Evolutionary conservation across 2,329 filamentous ascomycete species (phyloP), one percentile per base, ranked within the genome.

Genomic region (Colletotrichum sp.): DNA sequence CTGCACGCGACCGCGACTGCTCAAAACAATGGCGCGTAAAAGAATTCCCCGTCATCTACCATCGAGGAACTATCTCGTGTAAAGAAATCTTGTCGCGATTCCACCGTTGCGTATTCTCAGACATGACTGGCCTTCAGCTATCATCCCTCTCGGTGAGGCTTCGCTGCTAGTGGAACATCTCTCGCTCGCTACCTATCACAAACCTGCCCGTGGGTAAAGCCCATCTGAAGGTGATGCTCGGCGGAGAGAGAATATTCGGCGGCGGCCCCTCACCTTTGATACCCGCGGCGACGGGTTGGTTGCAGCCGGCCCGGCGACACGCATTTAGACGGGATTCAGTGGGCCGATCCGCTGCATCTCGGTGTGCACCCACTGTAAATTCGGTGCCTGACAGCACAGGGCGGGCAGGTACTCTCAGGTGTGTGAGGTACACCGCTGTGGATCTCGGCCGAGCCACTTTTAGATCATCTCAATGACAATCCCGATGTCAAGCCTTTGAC

Each of bases 281-380:
- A 24, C 12, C 44, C 44, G 44, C 44, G 44, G 44, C n/a, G 44
- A 52, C 44, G 10, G 44, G 6, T 52, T 52, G 44, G 44, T 24
- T 52, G n/a, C 44, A 52, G n/a, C 44, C 44, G 44, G 44, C 44
- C 44, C 44, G 44, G 44, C 44, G 6, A 21, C 44, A 52, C 44
- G n/a, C 44, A 52, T 52, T 6, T 13, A 34, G 32, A 26, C 26
- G 26, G 26, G 26, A 34, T 34, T 34, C 32, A 34, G 71, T 64
- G 67, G 71, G 16, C 59, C 72, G 59, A 34, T 44, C 68, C 44
- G 44, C 67, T 75, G 60, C 67, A 71, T 49, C 49, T 39, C 68
- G 44, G 44, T 52, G n/a, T 52, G 44, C 44, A 21, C 3, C 44
- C 44, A 52, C 44, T 52, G 44, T 52, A 13, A 24, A 52, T 21